Evolutionary conservation across 441 rosid genomes (phyloP).

Genomic region (Populus trichocarpa): DNA sequence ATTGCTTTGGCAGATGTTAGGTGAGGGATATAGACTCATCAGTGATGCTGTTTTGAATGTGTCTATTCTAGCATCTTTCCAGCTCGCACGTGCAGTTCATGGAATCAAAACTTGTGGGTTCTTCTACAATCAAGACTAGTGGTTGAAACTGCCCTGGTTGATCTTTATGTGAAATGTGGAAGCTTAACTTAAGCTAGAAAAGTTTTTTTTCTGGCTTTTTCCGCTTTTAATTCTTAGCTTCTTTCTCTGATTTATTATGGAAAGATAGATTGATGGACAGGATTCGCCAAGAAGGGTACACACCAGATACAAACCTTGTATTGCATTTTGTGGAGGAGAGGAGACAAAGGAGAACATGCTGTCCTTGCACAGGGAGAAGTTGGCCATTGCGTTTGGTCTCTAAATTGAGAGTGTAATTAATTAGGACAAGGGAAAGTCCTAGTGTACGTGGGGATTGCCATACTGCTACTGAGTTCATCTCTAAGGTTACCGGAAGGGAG

Average conservation of each 20-base stretch:
- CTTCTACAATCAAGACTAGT: slow-evolving; percentile 35
- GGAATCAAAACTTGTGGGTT: slow-evolving; percentile 32
- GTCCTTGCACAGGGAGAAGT: slow-evolving; percentile 60
- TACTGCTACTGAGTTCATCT: slow-evolving; percentile 58
- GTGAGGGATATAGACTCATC: slow-evolving; percentile 34
- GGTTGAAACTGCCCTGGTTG: slow-evolving; percentile 51
- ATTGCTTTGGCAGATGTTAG: slow-evolving; percentile 55
- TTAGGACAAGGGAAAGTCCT: slow-evolving; percentile 62
- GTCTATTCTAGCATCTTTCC: slow-evolving; percentile 52
- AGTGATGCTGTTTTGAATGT: slow-evolving; percentile 53
- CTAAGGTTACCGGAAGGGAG: slow-evolving; percentile 52
- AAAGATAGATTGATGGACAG: slow-evolving; percentile 39
- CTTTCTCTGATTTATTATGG: no score
- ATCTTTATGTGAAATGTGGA: slow-evolving; percentile 77
- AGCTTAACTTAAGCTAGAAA: slow-evolving; percentile 54
- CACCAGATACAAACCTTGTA: slow-evolving; percentile 32
- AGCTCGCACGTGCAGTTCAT: slow-evolving; percentile 51
- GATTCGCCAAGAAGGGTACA: slow-evolving; percentile 30
- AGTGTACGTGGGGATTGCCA: slow-evolving; percentile 71
- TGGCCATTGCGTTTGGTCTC: slow-evolving; percentile 63
- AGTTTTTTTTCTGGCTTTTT: no score
- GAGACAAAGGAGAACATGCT: slow-evolving; percentile 37
- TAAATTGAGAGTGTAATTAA: slow-evolving; percentile 42
- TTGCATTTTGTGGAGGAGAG: slow-evolving; percentile 35
- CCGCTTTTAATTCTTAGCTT: no score